These are phyloP conservation scores for Amauroascus verrucosus DNA, from an alignment of 2,329 filamentous ascomycete genomes.

Conservation along the genomic window DNA sequence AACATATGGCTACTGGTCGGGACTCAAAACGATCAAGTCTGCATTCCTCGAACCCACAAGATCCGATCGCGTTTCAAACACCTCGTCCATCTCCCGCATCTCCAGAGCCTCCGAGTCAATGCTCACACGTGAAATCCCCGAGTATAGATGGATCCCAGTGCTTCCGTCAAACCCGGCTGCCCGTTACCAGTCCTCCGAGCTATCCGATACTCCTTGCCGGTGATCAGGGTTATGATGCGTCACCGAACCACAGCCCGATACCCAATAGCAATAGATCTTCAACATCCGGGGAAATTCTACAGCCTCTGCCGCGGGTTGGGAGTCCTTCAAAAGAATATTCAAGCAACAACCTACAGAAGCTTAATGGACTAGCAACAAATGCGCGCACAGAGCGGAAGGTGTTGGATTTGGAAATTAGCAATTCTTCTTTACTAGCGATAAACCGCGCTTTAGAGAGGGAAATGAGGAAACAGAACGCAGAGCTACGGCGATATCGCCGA, in stretches of 20 bases:
- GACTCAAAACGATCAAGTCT: slow-evolving; percentile 19
- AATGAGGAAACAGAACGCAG: slow-evolving; percentile 78
- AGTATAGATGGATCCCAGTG: slow-evolving; percentile 17
- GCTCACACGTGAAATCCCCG: slow-evolving; percentile 16
- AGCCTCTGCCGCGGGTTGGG: slow-evolving; percentile 9
- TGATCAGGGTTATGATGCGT: neutral
- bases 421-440: slow-evolving; percentile 87
- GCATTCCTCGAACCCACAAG: slow-evolving; percentile 19
- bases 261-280: slow-evolving; percentile 11
- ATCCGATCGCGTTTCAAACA: neutral
- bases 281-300: slow-evolving; percentile 11
- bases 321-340: slow-evolving; percentile 15
- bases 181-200: slow-evolving; percentile 8
- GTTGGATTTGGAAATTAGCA: slow-evolving; percentile 90
- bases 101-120: neutral
- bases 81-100: neutral
- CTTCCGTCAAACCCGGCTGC: slow-evolving; percentile 5
- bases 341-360: slow-evolving; percentile 17
- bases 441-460: slow-evolving; percentile 87
- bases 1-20: slow-evolving; percentile 21
- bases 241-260: slow-evolving; percentile 1
- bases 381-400: slow-evolving; percentile 89
- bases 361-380: slow-evolving; percentile 72
- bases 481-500: slow-evolving; percentile 76
- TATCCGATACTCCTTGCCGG: neutral